Evolutionary conservation across 1,284 basidiomycete genomes (phyloP).

Genomic region (Cryptococcus sp.): DNA sequence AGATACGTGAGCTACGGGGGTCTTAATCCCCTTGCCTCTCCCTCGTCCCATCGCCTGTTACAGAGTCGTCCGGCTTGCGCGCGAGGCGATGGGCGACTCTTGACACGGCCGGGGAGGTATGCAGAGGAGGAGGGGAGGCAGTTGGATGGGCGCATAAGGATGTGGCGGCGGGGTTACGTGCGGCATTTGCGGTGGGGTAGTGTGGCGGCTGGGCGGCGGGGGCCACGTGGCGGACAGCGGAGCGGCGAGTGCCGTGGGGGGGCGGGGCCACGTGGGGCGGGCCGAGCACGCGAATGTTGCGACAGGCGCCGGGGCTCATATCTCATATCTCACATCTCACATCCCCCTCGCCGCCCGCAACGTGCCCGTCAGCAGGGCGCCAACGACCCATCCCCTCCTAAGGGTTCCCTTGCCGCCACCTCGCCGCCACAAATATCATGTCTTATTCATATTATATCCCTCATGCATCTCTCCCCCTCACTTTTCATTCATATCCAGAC

Average conservation of each 20-base stretch:
- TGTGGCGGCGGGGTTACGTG: background rate
- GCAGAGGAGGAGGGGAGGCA: background rate
- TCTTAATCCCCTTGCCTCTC: conserved; percentile 14
- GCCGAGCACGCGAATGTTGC: too few species aligned
- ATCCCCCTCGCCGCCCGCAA: too few species aligned
- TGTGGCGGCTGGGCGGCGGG: too few species aligned
- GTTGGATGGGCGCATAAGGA: background rate
- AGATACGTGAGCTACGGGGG: conserved; percentile 46
- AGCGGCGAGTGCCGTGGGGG: too few species aligned
- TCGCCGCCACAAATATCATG: too few species aligned
- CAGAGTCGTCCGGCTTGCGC: background rate
- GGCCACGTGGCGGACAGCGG: too few species aligned
- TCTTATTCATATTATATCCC: background rate
- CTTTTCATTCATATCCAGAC: background rate
- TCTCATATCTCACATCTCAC: too few species aligned
- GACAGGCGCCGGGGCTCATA: too few species aligned
- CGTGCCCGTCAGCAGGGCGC: too few species aligned
- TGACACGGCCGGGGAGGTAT: conserved; percentile 1
- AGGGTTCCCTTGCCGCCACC: too few species aligned
- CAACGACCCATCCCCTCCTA: too few species aligned
- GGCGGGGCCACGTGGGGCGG: too few species aligned
- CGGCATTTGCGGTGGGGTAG: background rate
- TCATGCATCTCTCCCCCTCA: background rate
- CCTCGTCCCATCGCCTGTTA: conserved; percentile 3
- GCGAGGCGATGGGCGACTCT: background rate